These are phyloP conservation scores for Guadua angustifolia DNA, from an alignment of 176 grass and related monocot genomes.

Conservation along the genomic window DNA sequence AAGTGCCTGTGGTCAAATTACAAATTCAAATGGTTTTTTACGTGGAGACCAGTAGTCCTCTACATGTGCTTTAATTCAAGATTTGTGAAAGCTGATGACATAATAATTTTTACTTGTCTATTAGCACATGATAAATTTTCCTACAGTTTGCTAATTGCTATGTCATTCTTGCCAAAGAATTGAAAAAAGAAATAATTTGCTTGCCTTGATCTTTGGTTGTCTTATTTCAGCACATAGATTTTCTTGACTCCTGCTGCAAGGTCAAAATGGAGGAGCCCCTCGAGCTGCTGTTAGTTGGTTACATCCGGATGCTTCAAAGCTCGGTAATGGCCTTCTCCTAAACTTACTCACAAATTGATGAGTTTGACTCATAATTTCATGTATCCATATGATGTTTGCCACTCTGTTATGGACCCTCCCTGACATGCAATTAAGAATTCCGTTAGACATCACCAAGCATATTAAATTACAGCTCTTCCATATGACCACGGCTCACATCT, in stretches of 20 bases:
- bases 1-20: neutral
- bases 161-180: neutral
- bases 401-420: neutral
- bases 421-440: constrained; percentile 1
- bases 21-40: neutral
- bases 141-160: neutral
- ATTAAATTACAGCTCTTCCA: neutral
- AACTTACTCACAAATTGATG: neutral
- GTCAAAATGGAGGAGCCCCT: constrained; percentile 41
- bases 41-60: neutral
- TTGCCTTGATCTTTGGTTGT: constrained; percentile 17
- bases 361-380: neutral
- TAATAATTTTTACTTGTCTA: neutral
- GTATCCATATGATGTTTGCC: neutral
- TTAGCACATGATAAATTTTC: constrained; percentile 10
- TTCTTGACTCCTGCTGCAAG: constrained; percentile 50
- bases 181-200: neutral
- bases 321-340: constrained; percentile 47
- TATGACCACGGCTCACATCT: neutral
- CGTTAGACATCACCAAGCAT: neutral
- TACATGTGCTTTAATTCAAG: neutral
- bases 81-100: neutral
- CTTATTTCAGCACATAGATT: constrained; percentile 55
- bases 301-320: constrained; percentile 65
- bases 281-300: constrained; percentile 67